These are phyloP conservation scores for Rutstroemia sp. DNA, from an alignment of 2,329 filamentous ascomycete species.

Conservation along the genomic window DNA sequence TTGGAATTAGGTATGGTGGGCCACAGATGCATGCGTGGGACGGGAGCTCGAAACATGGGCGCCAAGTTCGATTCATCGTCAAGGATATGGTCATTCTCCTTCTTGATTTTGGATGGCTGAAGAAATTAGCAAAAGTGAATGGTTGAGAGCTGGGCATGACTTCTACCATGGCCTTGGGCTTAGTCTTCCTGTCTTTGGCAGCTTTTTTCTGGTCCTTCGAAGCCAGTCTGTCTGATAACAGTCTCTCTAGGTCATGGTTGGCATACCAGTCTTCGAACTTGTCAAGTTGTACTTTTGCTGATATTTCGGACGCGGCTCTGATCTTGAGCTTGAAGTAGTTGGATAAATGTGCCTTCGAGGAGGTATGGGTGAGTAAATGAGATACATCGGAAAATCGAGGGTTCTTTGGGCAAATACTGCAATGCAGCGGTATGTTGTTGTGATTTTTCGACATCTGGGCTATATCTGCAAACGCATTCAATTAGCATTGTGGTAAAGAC, in stretches of 20 bases:
- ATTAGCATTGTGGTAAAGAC: constrained; percentile 4
- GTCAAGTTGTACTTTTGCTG: constrained; percentile 54
- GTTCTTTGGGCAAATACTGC: constrained; percentile 73
- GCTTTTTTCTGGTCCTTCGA: constrained; percentile 65
- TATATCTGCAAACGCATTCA: constrained; percentile 1
- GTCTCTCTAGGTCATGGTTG: constrained; percentile 58
- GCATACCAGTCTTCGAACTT: constrained; percentile 75
- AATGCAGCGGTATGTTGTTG: constrained; percentile 58
- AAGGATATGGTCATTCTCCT: constrained; percentile 10
- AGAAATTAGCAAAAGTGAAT: not conserved
- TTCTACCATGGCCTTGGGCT: not conserved
- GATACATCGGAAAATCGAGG: constrained; percentile 84
- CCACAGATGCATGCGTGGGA: constrained; percentile 29
- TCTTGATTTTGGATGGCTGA: constrained; percentile 10
- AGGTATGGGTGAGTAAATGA: constrained; percentile 84
- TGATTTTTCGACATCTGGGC: constrained; percentile 21
- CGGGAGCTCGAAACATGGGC: constrained; percentile 24
- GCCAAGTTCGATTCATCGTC: constrained; percentile 7
- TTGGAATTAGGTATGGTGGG: constrained; percentile 11
- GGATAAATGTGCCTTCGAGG: constrained; percentile 86
- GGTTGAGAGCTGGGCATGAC: not conserved
- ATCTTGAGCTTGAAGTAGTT: constrained; percentile 77
- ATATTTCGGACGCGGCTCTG: constrained; percentile 57
- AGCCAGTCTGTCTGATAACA: constrained; percentile 72
- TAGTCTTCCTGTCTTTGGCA: constrained; percentile 19